Evolutionary conservation across 257 asterid species (phyloP).

Genomic region (Nicotiana tabacum): DNA sequence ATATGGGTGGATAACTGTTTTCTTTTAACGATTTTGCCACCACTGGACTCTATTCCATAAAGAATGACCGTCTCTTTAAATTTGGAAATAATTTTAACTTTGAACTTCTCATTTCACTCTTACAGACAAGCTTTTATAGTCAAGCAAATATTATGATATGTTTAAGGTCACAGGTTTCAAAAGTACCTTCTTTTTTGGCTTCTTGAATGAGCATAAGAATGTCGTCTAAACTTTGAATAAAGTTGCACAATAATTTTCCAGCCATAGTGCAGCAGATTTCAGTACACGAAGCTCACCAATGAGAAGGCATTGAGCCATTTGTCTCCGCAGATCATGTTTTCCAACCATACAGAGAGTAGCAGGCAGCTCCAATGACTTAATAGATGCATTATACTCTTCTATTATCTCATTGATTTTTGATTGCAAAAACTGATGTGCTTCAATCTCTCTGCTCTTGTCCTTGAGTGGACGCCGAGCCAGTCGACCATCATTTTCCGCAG

Average conservation of each 20-base stretch:
- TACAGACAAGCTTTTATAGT: no score
- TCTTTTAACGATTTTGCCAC: no score
- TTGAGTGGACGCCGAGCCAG: conserved; percentile 65
- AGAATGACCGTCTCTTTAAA: background rate
- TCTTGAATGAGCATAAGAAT: background rate
- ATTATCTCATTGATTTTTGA: conserved; percentile 36
- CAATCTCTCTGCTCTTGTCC: conserved; percentile 58
- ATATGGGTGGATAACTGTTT: no score
- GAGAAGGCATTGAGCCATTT: conserved; percentile 59
- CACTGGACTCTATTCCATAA: background rate
- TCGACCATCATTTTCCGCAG: conserved; percentile 63
- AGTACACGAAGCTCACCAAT: conserved; percentile 65
- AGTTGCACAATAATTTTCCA: conserved; percentile 46
- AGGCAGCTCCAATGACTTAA: conserved; percentile 31
- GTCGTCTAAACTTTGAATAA: conserved; percentile 6
- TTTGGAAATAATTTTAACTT: background rate
- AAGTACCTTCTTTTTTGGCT: background rate
- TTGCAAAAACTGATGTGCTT: conserved; percentile 60
- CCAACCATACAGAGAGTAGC: conserved; percentile 5
- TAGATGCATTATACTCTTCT: conserved; percentile 31
- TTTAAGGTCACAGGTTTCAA: no score
- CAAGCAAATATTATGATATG: no score
- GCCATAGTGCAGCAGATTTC: conserved; percentile 74
- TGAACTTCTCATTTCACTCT: no score
- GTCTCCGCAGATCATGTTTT: conserved; percentile 41